Evolutionary conservation across 2,329 filamentous ascomycete genomes (phyloP).

Genomic region (Pseudogymnoascus sp.): DNA sequence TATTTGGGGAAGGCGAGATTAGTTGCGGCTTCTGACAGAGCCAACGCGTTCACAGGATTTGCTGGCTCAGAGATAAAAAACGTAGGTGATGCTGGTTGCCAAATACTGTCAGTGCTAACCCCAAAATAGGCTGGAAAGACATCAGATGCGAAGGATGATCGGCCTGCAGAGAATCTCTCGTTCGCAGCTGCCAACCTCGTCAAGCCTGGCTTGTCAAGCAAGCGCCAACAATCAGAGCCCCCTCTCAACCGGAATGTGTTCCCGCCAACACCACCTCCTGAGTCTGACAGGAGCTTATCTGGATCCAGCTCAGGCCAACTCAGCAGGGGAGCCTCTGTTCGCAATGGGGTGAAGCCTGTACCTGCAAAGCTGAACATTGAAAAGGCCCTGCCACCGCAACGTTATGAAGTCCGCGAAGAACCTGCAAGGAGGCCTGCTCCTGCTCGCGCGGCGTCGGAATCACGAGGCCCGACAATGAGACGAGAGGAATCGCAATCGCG

Average conservation of each 20-base stretch:
- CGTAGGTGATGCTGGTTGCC: constrained; percentile 34
- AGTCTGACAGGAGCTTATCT: constrained; percentile 56
- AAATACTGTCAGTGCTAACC: neutral
- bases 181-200: constrained; percentile 91
- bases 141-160: constrained; percentile 62
- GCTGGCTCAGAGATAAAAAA: constrained; percentile 72
- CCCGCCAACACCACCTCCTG: constrained; percentile 95
- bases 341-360: constrained; percentile 52
- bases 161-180: constrained; percentile 75
- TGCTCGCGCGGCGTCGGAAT: constrained; percentile 42
- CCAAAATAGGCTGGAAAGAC: constrained; percentile 38
- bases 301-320: constrained; percentile 27
- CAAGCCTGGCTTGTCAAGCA: constrained; percentile 71
- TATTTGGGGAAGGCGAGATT: constrained; percentile 94
- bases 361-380: constrained; percentile 58
- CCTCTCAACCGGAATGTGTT: constrained; percentile 74
- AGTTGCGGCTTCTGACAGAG: constrained; percentile 75
- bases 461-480: constrained; percentile 34
- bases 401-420: constrained; percentile 28
- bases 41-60: constrained; percentile 76
- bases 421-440: constrained; percentile 33
- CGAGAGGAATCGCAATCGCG: constrained; percentile 23
- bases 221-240: constrained; percentile 78
- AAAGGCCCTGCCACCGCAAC: constrained; percentile 40
- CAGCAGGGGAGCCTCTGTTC: constrained; percentile 51